Evolutionary conservation across 371 early-diverging fungal genomes (phyloP), one percentile per base, ranked within the genome.

Genomic region (Smittium culicis): DNA sequence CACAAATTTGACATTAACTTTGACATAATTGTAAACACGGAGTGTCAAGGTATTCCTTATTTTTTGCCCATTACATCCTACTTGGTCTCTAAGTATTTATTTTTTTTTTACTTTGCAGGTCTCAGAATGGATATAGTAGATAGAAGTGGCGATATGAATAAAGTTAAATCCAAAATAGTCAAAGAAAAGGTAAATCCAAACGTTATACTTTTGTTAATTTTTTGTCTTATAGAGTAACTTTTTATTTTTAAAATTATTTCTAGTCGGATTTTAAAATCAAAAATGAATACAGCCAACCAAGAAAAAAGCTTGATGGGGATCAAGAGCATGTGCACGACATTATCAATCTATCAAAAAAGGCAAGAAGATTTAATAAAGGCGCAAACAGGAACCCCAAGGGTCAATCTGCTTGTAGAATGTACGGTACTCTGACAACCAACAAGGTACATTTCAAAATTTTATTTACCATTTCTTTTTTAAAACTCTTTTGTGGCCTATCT

Each of bases 1-100:
- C 81, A 83, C 20, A 73, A 71, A n/a, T 74, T 94, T 70, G 86
- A 85, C 71, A 85, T 96, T 31, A 92, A 92, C 74, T 72, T 94
- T 61, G 96, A 91, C 70, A 58, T 92, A 29, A 88, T 89, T 0
- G 79, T 96, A n/a, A 92, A 91, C 3, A 93, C 90, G 90, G 85
- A 86, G 14, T 96, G 96, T 77, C 74, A 80, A 54, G 64, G 57
- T 57, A 57, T 5, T 11, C 27, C 25, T 57, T 5, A 14, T n/a
- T 11, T 20, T 57, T 27, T n/a, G 11, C 24, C 3, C 57, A 3
- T 57, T 57, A n/a, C 11, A 57, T 16, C 57, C n/a, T 25, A 27
- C 3, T 57, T 20, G 16, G 3, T 20, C 57, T 11, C 3, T 3
- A n/a, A 57, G 5, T 57, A 16, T 16, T 57, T 3, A 3, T 20